Percentiles rank a stretch among this genome's conserved stretches.
Evolutionary conservation across 768 basidiomycete species (phyloP).

Genomic region (Lepiota venenata): DNA sequence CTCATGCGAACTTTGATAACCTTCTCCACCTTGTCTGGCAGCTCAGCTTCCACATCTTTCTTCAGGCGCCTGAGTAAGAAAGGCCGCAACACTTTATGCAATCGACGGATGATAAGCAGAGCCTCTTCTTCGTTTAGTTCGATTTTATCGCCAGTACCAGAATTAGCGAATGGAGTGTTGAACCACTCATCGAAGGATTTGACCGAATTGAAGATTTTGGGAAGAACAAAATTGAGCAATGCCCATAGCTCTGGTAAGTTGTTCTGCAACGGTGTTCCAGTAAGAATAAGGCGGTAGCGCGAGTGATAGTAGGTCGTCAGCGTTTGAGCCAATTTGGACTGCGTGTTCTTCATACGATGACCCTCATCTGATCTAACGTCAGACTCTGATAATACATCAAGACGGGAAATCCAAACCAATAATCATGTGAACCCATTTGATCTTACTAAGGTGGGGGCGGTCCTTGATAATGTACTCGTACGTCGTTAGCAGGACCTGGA

Average conservation of each 20-base stretch:
- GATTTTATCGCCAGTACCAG: slow-evolving; percentile 97
- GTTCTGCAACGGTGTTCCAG: slow-evolving; percentile 95
- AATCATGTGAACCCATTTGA: slow-evolving; percentile 98
- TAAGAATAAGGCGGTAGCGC: slow-evolving; percentile 89
- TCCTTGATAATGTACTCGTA: slow-evolving; percentile 99
- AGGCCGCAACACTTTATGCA: slow-evolving; percentile 93
- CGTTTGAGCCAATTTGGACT: slow-evolving; percentile 84
- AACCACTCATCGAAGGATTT: slow-evolving; percentile 99
- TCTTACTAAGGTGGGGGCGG: slow-evolving; percentile 82
- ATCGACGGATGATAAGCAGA: slow-evolving; percentile 91
- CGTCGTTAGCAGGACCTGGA: slow-evolving; percentile 91
- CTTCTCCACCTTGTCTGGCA: slow-evolving; percentile 98
- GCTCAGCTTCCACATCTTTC: slow-evolving; percentile 94
- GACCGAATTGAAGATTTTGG: slow-evolving; percentile 97
- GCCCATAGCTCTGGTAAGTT: slow-evolving; percentile 97
- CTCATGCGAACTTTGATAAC: slow-evolving; percentile 97
- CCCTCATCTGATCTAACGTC: slow-evolving; percentile 67
- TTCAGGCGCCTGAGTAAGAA: slow-evolving; percentile 92
- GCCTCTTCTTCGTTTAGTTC: slow-evolving; percentile 99
- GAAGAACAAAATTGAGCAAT: slow-evolving; percentile 90
- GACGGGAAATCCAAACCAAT: slow-evolving; percentile 53
- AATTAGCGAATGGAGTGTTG: slow-evolving; percentile 98
- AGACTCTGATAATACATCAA: no score
- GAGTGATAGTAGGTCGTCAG: slow-evolving; percentile 92
- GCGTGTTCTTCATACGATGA: slow-evolving; percentile 97